Evolutionary conservation across 805 yeast species (phyloP), one percentile per base, ranked within the genome.

Genomic region (Lipomyces spencermartinsiae): DNA sequence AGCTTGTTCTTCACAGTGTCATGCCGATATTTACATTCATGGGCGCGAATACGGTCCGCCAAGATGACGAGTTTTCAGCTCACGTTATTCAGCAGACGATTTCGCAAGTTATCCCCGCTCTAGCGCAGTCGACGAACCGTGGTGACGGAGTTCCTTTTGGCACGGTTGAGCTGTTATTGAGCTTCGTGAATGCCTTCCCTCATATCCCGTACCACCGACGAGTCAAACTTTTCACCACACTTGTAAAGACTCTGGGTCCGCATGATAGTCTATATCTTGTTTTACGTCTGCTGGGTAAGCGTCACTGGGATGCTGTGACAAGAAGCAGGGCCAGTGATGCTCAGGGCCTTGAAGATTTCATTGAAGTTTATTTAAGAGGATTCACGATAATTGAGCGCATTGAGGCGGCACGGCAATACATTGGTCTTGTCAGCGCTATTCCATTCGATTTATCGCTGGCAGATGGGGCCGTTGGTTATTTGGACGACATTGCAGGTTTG

Each of bases 11-110:
- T 63, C 98, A 95, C 80, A 91, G 97, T 1, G 97, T 95, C 8
- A 95, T 95, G 99, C 99, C 99, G n/a, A 94, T 95, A 62, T 95
- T 95, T 82, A 95, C 99, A 0, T 95, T 95, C 75, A 95, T 95
- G 98, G 99, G 99, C 68, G 97, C 98, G 12, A 97, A 93, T 75
- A 93, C 98, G 14, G 86, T 95, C 62, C 89, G 97, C 75, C 97
- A 95, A 80, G 99, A 95, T 78, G 98, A 95, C 78, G 98, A 92
- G 76, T 94, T 91, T 76, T 92, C 98, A 0, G 90, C 90, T 39
- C 91, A 91, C 72, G 98, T 93, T 58, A 92, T 95, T 70, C 97
- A 93, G 75, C 95, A 92, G 77, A 94, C 99, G 1, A 89, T 95
- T 61, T 81, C 90, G 29, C 89, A 90, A 74, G 97, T 95, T 61